Evolutionary conservation across 106 monocot species (phyloP).

Genomic region (Allium sativum): DNA sequence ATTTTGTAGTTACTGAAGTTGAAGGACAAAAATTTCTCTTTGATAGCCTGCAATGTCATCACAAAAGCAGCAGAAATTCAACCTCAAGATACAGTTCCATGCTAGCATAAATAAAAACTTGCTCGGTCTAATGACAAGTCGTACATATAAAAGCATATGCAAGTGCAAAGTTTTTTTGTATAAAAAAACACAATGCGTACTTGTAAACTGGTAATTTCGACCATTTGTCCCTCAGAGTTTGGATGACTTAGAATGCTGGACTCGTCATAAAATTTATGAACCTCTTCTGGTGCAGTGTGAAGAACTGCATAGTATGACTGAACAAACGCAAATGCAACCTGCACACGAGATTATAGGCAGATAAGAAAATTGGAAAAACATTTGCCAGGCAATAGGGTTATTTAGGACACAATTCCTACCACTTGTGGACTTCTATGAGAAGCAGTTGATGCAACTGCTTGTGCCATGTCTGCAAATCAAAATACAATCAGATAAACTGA

Average conservation of each 20-base stretch:
- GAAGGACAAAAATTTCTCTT: slow-evolving; percentile 36
- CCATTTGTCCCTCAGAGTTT: slow-evolving; percentile 42
- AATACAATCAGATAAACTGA: not conserved
- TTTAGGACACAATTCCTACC: slow-evolving; percentile 23
- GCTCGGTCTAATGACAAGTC: not conserved
- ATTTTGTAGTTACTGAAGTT: slow-evolving; percentile 30
- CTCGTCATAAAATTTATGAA: slow-evolving; percentile 64
- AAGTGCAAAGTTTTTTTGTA: not conserved
- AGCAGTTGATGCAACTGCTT: slow-evolving; percentile 21
- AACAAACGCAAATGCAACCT: slow-evolving; percentile 72
- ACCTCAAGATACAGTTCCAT: not conserved
- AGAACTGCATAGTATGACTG: slow-evolving; percentile 69
- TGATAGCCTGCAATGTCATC: slow-evolving; percentile 30
- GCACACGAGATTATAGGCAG: not conserved
- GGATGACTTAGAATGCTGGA: slow-evolving; percentile 62
- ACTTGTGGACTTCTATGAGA: slow-evolving; percentile 40
- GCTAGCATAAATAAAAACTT: not conserved
- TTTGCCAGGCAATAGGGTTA: not conserved
- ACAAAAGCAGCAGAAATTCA: not conserved
- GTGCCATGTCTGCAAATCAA: slow-evolving; percentile 22
- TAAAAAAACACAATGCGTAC: not conserved
- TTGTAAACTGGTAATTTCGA: slow-evolving; percentile 46
- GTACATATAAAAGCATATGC: not conserved
- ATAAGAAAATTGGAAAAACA: not conserved
- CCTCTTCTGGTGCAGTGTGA: slow-evolving; percentile 38